phyloP scores from a whole-genome alignment of 805 yeast species.

The Cyberlindnera xishuangbannaensis region DNA sequence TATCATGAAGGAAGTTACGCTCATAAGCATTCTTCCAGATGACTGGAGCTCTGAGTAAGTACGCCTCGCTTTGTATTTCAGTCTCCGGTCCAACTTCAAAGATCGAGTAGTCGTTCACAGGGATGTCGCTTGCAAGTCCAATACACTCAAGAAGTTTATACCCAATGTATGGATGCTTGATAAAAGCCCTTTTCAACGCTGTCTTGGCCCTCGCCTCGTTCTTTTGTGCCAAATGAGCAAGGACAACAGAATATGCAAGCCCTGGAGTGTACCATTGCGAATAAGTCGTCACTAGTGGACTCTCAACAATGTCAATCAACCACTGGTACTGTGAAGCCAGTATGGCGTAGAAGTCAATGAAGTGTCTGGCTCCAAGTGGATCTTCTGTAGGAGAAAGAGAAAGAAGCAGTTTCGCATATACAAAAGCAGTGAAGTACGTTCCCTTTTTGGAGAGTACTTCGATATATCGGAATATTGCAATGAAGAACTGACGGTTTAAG shows the following conservation, averaged over 20 bases:
- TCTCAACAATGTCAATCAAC: slow-evolving; percentile 49
- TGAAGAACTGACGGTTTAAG: slow-evolving; percentile 70
- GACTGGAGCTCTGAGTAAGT: slow-evolving; percentile 47
- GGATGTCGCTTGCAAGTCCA: slow-evolving; percentile 31
- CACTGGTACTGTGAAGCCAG: slow-evolving; percentile 59
- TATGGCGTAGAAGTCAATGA: slow-evolving; percentile 74
- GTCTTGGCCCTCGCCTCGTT: slow-evolving; percentile 38
- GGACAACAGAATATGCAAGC: slow-evolving; percentile 55
- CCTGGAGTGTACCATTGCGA: slow-evolving; percentile 70
- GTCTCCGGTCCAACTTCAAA: slow-evolving; percentile 24
- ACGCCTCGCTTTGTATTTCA: slow-evolving; percentile 48
- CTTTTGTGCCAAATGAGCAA: slow-evolving; percentile 49
- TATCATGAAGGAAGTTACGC: slow-evolving; percentile 42
- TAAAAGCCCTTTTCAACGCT: slow-evolving; percentile 45
- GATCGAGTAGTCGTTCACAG: slow-evolving; percentile 22
- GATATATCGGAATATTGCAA: slow-evolving; percentile 69
- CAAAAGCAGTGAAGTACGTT: slow-evolving; percentile 69
- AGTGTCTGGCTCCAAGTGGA: slow-evolving; percentile 78
- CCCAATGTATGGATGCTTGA: slow-evolving; percentile 53
- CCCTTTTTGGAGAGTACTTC: slow-evolving; percentile 69
- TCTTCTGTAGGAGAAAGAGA: slow-evolving; percentile 73
- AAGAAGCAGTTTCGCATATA: slow-evolving; percentile 64
- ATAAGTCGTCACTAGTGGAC: slow-evolving; percentile 53
- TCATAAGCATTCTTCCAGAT: slow-evolving; percentile 48
- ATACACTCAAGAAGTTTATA: slow-evolving; percentile 41